A percentile compares a stretch with the other conserved stretches of the same genome.
Evolutionary conservation across 2,329 filamentous ascomycete species (phyloP).

Genomic region (Hypoxylon sp.): DNA sequence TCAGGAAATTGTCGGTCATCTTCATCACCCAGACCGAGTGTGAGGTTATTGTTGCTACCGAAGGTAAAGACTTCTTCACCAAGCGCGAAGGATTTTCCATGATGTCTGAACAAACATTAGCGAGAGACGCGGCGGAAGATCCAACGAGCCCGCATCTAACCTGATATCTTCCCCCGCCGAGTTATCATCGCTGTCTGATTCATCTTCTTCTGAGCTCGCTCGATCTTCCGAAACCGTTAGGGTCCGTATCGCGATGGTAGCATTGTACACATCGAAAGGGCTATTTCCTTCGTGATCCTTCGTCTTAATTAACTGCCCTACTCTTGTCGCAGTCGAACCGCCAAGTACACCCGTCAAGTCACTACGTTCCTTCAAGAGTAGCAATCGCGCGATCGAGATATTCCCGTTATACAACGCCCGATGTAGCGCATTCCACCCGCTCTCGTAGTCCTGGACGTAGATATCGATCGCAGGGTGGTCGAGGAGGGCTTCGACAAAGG

Average conservation of each 20-base stretch:
- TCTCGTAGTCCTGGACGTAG: slow-evolving; percentile 88
- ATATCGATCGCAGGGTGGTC: slow-evolving; percentile 87
- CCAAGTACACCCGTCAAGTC: slow-evolving; percentile 71
- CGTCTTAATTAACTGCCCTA: slow-evolving; percentile 86
- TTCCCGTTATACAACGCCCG: slow-evolving; percentile 92
- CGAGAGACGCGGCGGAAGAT: slow-evolving; percentile 46
- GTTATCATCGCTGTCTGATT: slow-evolving; percentile 67
- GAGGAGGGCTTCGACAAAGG: slow-evolving; percentile 82
- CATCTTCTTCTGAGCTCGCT: slow-evolving; percentile 62
- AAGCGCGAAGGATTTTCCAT: slow-evolving; percentile 40
- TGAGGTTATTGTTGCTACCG: slow-evolving; percentile 95
- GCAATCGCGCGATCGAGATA: slow-evolving; percentile 82
- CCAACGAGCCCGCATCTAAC: slow-evolving; percentile 40
- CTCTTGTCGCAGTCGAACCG: slow-evolving; percentile 68
- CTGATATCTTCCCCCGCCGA: slow-evolving; percentile 46
- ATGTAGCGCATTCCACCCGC: slow-evolving; percentile 95
- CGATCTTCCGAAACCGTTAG: slow-evolving; percentile 57
- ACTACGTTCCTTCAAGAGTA: slow-evolving; percentile 81
- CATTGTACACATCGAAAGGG: slow-evolving; percentile 91
- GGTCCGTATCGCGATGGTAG: slow-evolving; percentile 84
- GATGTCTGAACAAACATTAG: slow-evolving; percentile 47
- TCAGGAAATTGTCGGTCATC: slow-evolving; percentile 96
- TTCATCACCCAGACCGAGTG: slow-evolving; percentile 92
- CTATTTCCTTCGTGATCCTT: slow-evolving; percentile 96
- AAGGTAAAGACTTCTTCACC: slow-evolving; percentile 94